Evolutionary conservation across 768 basidiomycete species (phyloP).

Genomic region (Rhodotorula taiwanensis): DNA sequence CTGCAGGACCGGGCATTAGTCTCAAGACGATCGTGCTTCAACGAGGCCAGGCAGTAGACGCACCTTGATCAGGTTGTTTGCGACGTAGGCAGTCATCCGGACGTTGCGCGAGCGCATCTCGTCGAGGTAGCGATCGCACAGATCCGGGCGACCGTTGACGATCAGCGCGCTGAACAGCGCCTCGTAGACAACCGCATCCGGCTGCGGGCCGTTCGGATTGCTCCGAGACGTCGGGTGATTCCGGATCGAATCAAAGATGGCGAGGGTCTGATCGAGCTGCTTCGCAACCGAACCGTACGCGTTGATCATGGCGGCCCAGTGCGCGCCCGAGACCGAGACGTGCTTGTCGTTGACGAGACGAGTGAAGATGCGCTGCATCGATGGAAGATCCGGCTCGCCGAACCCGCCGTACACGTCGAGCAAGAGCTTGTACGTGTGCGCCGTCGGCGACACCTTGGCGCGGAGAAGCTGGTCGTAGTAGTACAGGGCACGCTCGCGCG

Average conservation of each 20-base stretch:
- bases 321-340: constrained; percentile 56
- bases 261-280: constrained; percentile 68
- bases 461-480: constrained; percentile 63
- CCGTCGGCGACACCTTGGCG: constrained; percentile 64
- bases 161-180: constrained; percentile 80
- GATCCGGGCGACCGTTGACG: constrained; percentile 67
- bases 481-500: constrained; percentile 64
- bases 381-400: constrained; percentile 58
- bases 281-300: constrained; percentile 74
- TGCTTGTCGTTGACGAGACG: constrained; percentile 51
- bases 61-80: constrained; percentile 58
- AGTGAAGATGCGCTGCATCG: constrained; percentile 66
- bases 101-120: constrained; percentile 60
- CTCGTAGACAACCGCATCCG: constrained; percentile 83
- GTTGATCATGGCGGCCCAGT: constrained; percentile 81
- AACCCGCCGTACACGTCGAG: constrained; percentile 81
- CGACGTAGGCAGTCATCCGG: constrained; percentile 91
- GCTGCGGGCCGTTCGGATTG: constrained; percentile 45
- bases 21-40: background rate
- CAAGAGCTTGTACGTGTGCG: constrained; percentile 93
- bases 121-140: constrained; percentile 61
- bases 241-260: constrained; percentile 68
- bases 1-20: constrained; percentile 47
- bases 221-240: constrained; percentile 50
- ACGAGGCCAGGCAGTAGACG: background rate